Evolutionary conservation across 495 filamentous ascomycete species (phyloP).

Genomic region (Hypoxylon perforatum): DNA sequence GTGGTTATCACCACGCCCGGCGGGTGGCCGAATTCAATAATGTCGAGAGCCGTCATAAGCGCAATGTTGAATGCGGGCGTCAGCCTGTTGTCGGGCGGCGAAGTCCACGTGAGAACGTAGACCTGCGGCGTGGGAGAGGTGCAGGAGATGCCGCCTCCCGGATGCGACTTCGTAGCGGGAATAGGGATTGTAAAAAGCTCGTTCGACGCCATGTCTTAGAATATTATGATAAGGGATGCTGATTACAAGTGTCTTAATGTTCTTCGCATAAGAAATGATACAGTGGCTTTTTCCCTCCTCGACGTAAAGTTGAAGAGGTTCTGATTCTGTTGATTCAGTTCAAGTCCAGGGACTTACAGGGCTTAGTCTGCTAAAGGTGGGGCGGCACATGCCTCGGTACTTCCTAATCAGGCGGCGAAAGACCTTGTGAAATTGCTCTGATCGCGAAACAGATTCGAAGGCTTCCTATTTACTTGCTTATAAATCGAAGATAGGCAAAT

Average conservation of each 20-base stretch:
- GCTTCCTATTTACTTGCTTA: no score
- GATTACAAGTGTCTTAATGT: no score
- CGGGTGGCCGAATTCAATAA: conserved; percentile 72
- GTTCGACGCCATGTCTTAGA: conserved; percentile 16
- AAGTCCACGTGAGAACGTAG: conserved; percentile 79
- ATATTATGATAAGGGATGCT: neutral
- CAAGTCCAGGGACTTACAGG: no score
- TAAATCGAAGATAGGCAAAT: no score
- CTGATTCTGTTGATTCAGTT: no score
- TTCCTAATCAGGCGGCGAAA: conserved; percentile 4
- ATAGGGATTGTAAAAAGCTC: conserved; percentile 58
- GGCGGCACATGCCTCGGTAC: conserved; percentile 18
- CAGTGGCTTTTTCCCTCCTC: neutral
- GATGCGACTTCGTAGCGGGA: conserved; percentile 38
- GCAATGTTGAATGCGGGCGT: conserved; percentile 72
- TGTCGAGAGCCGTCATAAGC: conserved; percentile 74
- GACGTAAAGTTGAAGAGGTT: no score
- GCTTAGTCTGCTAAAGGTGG: no score
- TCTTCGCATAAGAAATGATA: no score
- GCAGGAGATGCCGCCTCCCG: conserved; percentile 53
- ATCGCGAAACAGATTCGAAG: no score
- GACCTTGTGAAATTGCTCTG: no score
- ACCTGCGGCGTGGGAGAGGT: conserved; percentile 66
- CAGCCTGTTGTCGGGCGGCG: conserved; percentile 79
- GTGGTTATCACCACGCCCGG: conserved; percentile 80